Evolutionary conservation across 2,329 filamentous ascomycete species (phyloP), one percentile per base, ranked within the genome.

Genomic region (Fulvia fulva): DNA sequence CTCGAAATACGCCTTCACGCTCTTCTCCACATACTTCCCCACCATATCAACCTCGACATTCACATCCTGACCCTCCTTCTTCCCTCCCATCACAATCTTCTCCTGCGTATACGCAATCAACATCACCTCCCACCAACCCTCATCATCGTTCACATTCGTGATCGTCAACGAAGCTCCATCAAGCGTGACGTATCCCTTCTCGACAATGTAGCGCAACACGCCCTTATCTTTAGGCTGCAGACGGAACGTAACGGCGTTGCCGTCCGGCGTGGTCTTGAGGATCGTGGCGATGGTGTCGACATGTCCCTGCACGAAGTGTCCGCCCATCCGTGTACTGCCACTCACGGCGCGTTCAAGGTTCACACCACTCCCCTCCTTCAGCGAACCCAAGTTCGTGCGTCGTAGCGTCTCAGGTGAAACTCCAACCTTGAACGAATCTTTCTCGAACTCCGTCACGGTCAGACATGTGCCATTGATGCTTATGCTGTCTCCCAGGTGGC

Each of bases 221-320:
- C 80, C 81, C 52, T 75, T 79, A 63, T 89, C 85, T 60, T 81
- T 80, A 5, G 93, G 92, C 73, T 82, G 79, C 74, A 99, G 86
- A 37, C 93, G 84, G 74, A 97, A 89, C 0, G 90, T 95, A 61
- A 96, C 75, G 6, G 94, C 90, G 76, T 97, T 96, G 57, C 93
- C 91, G 75, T 99, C 94, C 2, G 87, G 86, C 19, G 83, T 86
- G 34, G 89, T 83, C 45, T 83, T 83, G 41, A 87, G 71, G 60
- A 99, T 89, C 45, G 82, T 83, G 0, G 93, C 94, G 41, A 88
- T 86, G 11, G 91, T 93, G 75, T 99, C 95, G 60, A 99, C 93
- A 75, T 99, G 94, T 43, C 94, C 94, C 77, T 99, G 95, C 30
- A 97, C 93, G 70, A 97, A 96, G 77, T 99, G 94, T 0, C 94